Evolutionary conservation across 2,329 filamentous ascomycete genomes (phyloP).

Genomic region (Verticillium longisporum): DNA sequence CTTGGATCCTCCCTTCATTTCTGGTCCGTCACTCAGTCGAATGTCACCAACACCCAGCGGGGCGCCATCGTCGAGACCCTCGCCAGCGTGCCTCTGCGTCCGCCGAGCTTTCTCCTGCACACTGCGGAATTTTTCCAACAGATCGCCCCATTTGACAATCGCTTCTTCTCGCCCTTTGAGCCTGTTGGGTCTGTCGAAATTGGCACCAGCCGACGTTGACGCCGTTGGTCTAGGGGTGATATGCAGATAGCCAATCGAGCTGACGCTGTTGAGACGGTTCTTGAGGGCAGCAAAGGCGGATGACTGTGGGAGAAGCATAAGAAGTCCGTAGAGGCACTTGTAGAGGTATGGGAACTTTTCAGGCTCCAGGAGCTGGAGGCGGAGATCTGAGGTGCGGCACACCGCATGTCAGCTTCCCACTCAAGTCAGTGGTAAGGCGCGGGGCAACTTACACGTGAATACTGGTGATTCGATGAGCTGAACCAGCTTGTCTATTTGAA

Average conservation of each 20-base stretch:
- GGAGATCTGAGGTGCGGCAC: slow-evolving; percentile 58
- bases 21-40: slow-evolving; percentile 31
- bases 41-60: slow-evolving; percentile 36
- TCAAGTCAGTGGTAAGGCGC: not conserved
- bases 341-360: slow-evolving; percentile 93
- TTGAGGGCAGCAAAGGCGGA: slow-evolving; percentile 95
- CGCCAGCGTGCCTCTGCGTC: slow-evolving; percentile 52
- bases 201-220: slow-evolving; percentile 42
- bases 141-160: slow-evolving; percentile 82
- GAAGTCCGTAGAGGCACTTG: slow-evolving; percentile 92
- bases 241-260: slow-evolving; percentile 92
- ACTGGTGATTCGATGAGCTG: slow-evolving; percentile 95
- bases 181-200: slow-evolving; percentile 67
- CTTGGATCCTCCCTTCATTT: slow-evolving; percentile 30
- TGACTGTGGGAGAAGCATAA: slow-evolving; percentile 98
- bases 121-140: slow-evolving; percentile 88
- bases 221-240: slow-evolving; percentile 58
- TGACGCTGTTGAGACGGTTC: slow-evolving; percentile 93
- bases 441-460: slow-evolving; percentile 70
- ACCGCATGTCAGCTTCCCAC: not conserved
- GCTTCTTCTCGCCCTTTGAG: slow-evolving; percentile 78
- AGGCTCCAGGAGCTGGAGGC: slow-evolving; percentile 88
- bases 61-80: slow-evolving; percentile 41
- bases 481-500: slow-evolving; percentile 97
- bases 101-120: slow-evolving; percentile 83